These are phyloP conservation scores for Populus hybrid DNA, from an alignment of 441 rosid genomes.

Conservation along the genomic window DNA sequence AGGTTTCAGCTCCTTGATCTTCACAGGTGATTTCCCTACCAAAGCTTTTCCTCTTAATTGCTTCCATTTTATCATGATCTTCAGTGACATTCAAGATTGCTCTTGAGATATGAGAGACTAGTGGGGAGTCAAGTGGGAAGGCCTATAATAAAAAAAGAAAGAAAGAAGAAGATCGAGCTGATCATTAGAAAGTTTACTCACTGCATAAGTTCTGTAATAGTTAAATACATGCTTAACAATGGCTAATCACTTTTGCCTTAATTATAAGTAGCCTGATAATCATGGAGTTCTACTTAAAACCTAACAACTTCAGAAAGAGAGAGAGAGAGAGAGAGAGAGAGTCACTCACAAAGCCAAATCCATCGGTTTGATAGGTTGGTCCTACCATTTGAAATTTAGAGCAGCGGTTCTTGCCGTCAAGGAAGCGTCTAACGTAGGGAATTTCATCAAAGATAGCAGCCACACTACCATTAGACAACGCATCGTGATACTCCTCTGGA, in stretches of 20 bases:
- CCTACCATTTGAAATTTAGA: slow-evolving; percentile 32
- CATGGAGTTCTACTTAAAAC: no score
- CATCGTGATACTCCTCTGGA: no score
- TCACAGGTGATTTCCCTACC: slow-evolving; percentile 17
- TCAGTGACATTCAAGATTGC: slow-evolving; percentile 43
- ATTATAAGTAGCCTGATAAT: no score
- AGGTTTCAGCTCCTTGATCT: slow-evolving; percentile 19
- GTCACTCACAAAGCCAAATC: slow-evolving; percentile 58
- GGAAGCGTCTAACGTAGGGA: no score
- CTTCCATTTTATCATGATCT: slow-evolving; percentile 16
- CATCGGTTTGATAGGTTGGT: slow-evolving; percentile 42
- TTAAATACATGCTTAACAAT: no score
- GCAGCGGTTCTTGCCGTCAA: no score
- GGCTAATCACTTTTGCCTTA: no score
- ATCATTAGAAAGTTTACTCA: no score
- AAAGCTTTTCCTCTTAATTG: slow-evolving; percentile 8
- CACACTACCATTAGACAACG: no score
- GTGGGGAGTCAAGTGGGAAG: slow-evolving; percentile 39
- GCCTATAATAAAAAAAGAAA: slow-evolving; percentile 22
- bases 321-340: neutral
- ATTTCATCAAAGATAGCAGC: no score
- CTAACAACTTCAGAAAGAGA: no score
- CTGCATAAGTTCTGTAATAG: no score
- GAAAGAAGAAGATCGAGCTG: neutral
- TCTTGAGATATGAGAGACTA: slow-evolving; percentile 39